Conservation (phyloP, 2,329 filamentous ascomycete genomes). For the Cladosporium colombiae region DNA sequence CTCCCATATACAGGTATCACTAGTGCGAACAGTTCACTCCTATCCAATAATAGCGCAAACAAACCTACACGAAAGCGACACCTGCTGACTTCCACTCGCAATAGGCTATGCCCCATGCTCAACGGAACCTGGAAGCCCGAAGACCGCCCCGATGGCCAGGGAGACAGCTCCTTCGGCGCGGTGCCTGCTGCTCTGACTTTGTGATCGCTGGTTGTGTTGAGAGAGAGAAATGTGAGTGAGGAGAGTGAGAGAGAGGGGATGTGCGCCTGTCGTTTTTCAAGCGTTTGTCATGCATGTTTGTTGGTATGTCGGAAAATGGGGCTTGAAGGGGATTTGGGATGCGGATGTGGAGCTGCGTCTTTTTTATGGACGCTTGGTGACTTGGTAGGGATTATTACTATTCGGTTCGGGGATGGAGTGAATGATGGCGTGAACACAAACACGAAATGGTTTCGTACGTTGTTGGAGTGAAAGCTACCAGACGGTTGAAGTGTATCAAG, state of each 20-base stretch:
- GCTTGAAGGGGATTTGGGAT: neutral
- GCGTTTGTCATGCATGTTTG: neutral
- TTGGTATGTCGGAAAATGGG: neutral
- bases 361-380: neutral
- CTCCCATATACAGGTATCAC: constrained; percentile 1
- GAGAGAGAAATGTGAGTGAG: neutral
- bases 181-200: constrained; percentile 36
- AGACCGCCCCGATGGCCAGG: constrained; percentile 33
- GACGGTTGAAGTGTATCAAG: neutral
- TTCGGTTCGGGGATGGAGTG: neutral
- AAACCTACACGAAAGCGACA: neutral
- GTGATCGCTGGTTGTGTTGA: constrained; percentile 20
- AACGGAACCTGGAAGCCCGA: constrained; percentile 65
- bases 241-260: neutral
- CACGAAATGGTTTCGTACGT: neutral
- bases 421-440: neutral
- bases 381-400: neutral
- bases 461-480: neutral
- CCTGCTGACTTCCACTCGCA: constrained; percentile 31
- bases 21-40: neutral
- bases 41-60: neutral
- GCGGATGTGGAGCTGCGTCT: neutral
- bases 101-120: constrained; percentile 78
- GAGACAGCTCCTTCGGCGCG: constrained; percentile 38
- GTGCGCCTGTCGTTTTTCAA: neutral